Conservation (phyloP, 805 yeast genomes). For the Diddensiella santjacobensis region DNA sequence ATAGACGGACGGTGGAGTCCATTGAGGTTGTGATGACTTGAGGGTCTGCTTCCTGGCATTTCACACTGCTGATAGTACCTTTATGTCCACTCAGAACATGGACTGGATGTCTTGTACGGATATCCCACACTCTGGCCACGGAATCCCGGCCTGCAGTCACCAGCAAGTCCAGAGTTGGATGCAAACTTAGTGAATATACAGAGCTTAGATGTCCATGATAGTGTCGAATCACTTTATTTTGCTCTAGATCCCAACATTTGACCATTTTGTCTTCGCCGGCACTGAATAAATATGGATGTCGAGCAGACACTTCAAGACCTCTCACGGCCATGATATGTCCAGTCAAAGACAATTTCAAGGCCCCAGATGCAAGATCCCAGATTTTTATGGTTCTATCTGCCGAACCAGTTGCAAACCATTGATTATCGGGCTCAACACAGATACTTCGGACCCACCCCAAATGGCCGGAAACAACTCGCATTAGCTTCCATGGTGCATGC, state of each 20-base stretch:
- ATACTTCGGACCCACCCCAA: slow-evolving; percentile 89
- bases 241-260: slow-evolving; percentile 94
- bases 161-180: slow-evolving; percentile 79
- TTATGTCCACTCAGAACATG: slow-evolving; percentile 81
- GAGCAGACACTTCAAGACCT: slow-evolving; percentile 63
- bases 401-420: slow-evolving; percentile 91
- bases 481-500: slow-evolving; percentile 70
- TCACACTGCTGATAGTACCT: slow-evolving; percentile 66
- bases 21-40: slow-evolving; percentile 79
- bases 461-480: slow-evolving; percentile 80
- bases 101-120: slow-evolving; percentile 70
- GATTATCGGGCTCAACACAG: slow-evolving; percentile 78
- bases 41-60: slow-evolving; percentile 70
- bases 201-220: slow-evolving; percentile 95
- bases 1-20: slow-evolving; percentile 81
- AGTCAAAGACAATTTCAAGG: slow-evolving; percentile 68
- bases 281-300: slow-evolving; percentile 84
- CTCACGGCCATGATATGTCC: slow-evolving; percentile 92
- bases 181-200: slow-evolving; percentile 76
- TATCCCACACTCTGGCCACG: slow-evolving; percentile 89
- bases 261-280: slow-evolving; percentile 92
- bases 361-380: slow-evolving; percentile 81
- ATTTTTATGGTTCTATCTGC: slow-evolving; percentile 83
- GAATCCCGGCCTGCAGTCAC: slow-evolving; percentile 89
- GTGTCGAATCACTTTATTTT: slow-evolving; percentile 73